Evolutionary conservation across 2,329 filamentous ascomycete species (phyloP).

Genomic region (Dactylellina parvicollis): DNA sequence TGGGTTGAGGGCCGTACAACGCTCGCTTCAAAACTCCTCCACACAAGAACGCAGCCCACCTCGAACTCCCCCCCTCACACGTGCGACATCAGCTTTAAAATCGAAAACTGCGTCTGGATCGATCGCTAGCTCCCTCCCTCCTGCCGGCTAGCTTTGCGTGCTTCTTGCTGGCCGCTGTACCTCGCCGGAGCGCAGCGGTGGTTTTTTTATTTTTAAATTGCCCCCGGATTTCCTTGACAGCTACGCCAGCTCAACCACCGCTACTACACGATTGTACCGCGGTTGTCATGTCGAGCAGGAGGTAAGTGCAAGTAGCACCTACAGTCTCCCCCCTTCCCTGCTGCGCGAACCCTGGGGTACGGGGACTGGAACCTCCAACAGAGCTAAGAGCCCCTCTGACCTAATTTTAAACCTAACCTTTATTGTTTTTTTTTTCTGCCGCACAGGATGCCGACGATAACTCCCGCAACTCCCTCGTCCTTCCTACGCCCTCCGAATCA

Average conservation of each 20-base stretch:
- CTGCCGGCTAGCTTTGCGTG: neutral
- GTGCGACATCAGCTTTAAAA: neutral
- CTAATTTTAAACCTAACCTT: slow-evolving; percentile 5
- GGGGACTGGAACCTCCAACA: no score
- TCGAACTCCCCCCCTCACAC: slow-evolving; percentile 14
- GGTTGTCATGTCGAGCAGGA: slow-evolving; percentile 38
- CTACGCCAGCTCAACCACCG: neutral
- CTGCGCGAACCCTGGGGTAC: no score
- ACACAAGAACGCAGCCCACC: neutral
- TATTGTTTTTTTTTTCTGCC: neutral
- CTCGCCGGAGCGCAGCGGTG: slow-evolving; percentile 1
- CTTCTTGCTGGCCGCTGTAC: neutral
- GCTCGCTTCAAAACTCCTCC: slow-evolving; percentile 6
- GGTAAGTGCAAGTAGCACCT: no score
- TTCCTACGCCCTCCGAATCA: slow-evolving; percentile 45
- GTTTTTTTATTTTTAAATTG: slow-evolving; percentile 9
- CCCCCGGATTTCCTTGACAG: neutral
- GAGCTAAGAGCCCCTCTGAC: slow-evolving; percentile 15
- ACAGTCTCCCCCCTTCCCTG: no score
- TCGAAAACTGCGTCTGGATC: neutral
- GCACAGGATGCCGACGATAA: slow-evolving; percentile 49
- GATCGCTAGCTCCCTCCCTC: neutral
- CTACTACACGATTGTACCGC: neutral
- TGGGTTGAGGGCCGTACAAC: no score
- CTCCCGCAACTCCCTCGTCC: slow-evolving; percentile 54